Evolutionary conservation across 2,329 filamentous ascomycete species (phyloP), one percentile per base, ranked within the genome.

Genomic region (Aspergillus novofumigatus): DNA sequence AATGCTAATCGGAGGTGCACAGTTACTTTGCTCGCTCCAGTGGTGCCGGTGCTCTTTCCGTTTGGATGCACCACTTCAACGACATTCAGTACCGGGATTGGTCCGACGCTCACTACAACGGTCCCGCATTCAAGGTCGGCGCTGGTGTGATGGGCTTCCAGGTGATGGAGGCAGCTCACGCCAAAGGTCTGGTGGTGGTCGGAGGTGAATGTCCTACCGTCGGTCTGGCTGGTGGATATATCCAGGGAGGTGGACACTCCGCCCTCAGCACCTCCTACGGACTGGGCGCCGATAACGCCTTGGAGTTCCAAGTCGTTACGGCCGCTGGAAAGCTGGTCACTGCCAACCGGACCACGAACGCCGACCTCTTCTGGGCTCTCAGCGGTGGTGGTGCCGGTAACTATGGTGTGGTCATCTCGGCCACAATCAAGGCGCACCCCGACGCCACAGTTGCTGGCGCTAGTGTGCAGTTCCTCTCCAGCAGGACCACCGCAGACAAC

Each of bases 341-440:
- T 2, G 83, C 83, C 0, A 80, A 76, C 4, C 75, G 74, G 1
- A 65, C 60, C 0, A 50, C 79, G 42, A 83, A 87, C 62, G 56
- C 72, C 0, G 84, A 87, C 53, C 73, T 88, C 1, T 87, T 83
- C 72, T 88, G 84, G 84, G 85, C 84, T 1, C 70, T 87, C 2
- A 77, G 77, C 48, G 84, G 85, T 3, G 84, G 85, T 0, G 85
- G 86, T 2, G 82, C 78, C 11, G 83, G 83, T 20, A 87, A 79
- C 50, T 88, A 81, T 59, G 85, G 77, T 3, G 75, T 86, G 4
- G 82, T 87, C 1, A 63, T 80, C 2, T 83, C 81, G 0, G 75
- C 86, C 65, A 86, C 81, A 1, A 74, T 81, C 53, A 81, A 80
- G 59, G 77, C 79, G 4, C 74, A 84, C 67, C 70, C 72, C 1